Evolutionary conservation across 2,329 filamentous ascomycete genomes (phyloP), one percentile per base, ranked within the genome.

Genomic region (Pezicula carpinea): DNA sequence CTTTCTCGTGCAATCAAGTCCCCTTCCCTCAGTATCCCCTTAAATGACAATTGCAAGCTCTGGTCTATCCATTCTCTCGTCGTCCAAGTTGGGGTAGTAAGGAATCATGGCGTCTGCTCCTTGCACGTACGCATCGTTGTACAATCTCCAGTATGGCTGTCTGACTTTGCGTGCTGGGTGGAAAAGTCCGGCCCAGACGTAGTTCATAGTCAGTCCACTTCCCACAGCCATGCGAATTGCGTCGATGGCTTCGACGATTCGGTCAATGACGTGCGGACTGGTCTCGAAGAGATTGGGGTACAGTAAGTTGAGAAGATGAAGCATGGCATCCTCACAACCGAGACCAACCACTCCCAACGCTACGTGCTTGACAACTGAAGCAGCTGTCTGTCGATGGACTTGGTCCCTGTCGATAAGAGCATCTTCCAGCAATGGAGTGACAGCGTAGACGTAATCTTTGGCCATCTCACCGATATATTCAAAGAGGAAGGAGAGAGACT

Each of bases 381-480:
- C 93, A 1, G 93, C 93, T 1, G 93, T 99, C 68, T 99, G 93
- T 22, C 93, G 84, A 70, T 99, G 93, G 1, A 99, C 93, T 70
- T 99, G 93, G 66, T 99, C 93, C 52, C 93, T 85, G 67, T 99
- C 93, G 68, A 96, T 96, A 52, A 99, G 83, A 2, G 95, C 93
- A 64, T 99, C 93, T 65, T 99, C 93, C 2, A 99, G 83, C 8
- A 99, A 75, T 6, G 93, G 93, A 2, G 91, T 96, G 29, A 99
- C 91, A 15, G 95, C 93, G 63, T 99, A 99, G 64, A 99, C 93
- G 66, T 99, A 99, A 69, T 99, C 93, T 71, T 97, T 99, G 54
- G 90, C 89, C 93, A 99, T 97, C 69, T 99, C 93, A 53, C 93
- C 93, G 66, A 99, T 99, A 70, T 99, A 99, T 65, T 99, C 93